These are phyloP conservation scores for Pythium angustatum DNA, from an alignment of 352 stramenopile species.

Conservation along the genomic window DNA sequence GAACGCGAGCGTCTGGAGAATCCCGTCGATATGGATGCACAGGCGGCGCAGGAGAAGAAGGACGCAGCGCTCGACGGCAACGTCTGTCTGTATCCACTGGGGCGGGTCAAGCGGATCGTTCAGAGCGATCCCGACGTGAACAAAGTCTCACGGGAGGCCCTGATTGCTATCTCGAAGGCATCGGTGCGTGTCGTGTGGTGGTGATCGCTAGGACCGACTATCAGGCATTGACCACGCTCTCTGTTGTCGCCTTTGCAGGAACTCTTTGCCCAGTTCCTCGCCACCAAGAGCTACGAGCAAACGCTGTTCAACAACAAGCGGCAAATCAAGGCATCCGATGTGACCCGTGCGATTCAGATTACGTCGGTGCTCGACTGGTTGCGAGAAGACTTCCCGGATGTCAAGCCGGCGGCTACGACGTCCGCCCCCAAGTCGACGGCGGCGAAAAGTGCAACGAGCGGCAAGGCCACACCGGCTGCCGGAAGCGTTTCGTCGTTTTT, in stretches of 20 bases:
- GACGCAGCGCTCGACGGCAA: constrained; percentile 26
- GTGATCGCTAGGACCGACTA: no score
- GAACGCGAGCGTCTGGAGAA: constrained; percentile 74
- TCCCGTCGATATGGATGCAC: constrained; percentile 55
- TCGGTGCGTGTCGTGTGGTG: constrained; percentile 45
- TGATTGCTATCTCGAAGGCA: constrained; percentile 91
- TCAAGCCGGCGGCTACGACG: constrained; percentile 30
- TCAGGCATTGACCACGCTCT: no score
- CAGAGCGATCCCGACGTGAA: constrained; percentile 91
- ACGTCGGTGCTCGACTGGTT: constrained; percentile 81
- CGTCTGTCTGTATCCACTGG: constrained; percentile 64
- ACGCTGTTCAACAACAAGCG: constrained; percentile 82
- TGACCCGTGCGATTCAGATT: constrained; percentile 78
- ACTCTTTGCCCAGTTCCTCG: constrained; percentile 89
- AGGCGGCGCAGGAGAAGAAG: constrained; percentile 40
- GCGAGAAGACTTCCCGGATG: constrained; percentile 80
- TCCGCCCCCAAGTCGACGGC: background rate
- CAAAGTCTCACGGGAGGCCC: constrained; percentile 91
- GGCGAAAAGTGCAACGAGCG: background rate
- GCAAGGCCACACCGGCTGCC: constrained; percentile 29
- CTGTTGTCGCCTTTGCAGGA: constrained; percentile 46
- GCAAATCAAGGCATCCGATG: constrained; percentile 76
- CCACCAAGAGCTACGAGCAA: constrained; percentile 87
- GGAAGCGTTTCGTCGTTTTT: constrained; percentile 57
- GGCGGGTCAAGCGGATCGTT: constrained; percentile 92